Evolutionary conservation across 495 filamentous ascomycete species (phyloP).

Genomic region (Hapsidospora chrysogenum): DNA sequence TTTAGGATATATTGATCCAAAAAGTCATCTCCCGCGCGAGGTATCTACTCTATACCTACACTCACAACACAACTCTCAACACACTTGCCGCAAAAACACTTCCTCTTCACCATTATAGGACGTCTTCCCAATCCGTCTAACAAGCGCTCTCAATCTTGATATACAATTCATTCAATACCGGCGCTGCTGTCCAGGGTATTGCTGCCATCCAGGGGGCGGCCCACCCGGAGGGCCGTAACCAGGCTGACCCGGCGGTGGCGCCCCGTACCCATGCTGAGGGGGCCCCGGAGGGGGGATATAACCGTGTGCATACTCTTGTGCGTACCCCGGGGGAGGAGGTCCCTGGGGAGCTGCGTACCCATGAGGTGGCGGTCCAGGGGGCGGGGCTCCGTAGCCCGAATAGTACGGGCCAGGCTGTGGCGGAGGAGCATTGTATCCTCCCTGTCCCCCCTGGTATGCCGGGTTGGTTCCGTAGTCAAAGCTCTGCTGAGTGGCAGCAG

Average conservation of each 20-base stretch:
- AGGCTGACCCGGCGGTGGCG: neutral
- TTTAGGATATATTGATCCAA: no score
- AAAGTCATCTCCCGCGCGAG: no score
- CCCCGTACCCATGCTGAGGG: neutral
- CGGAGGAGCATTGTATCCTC: constrained; percentile 3
- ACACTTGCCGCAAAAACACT: no score
- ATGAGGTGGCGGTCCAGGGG: constrained; percentile 1
- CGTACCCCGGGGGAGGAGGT: neutral
- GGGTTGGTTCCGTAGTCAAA: constrained; percentile 4
- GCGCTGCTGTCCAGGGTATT: neutral
- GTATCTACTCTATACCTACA: no score
- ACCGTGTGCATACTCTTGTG: neutral
- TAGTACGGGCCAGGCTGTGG: neutral
- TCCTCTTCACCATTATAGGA: no score
- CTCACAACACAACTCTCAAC: no score
- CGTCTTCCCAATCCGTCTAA: no score
- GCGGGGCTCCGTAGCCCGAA: neutral
- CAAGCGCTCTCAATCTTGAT: no score
- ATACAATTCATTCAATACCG: no score
- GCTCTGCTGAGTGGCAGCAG: neutral
- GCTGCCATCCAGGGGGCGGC: neutral
- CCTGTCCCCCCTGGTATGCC: constrained; percentile 3
- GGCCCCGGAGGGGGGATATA: neutral
- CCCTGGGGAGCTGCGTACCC: neutral
- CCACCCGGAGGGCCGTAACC: neutral